A percentile compares a stretch with the other conserved stretches of the same genome.
Conservation (phyloP, 306 rosid species). For the Quercus berberidifolia region DNA sequence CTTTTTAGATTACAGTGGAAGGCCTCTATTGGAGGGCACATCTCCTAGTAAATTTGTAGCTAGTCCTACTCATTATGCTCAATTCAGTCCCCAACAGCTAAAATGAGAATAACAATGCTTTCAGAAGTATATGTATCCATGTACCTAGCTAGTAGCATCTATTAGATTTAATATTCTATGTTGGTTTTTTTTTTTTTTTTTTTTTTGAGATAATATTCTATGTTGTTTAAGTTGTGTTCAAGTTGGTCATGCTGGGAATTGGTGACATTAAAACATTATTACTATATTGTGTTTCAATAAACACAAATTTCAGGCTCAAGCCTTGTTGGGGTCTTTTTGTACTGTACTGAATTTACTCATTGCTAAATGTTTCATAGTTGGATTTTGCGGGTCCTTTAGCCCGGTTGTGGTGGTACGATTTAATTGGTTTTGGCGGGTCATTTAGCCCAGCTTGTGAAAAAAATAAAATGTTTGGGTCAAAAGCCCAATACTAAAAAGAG, state of each 20-base stretch:
- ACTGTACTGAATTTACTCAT: background rate
- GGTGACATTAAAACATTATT: background rate
- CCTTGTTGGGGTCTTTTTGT: background rate
- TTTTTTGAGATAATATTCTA: background rate
- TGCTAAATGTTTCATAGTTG: no score
- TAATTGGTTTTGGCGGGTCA: no score
- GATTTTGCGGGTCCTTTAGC: no score
- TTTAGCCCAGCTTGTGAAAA: no score
- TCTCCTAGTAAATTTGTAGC: constrained; percentile 32
- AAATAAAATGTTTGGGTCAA: no score
- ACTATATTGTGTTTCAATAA: background rate
- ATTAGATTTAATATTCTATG: background rate
- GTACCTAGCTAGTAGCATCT: background rate
- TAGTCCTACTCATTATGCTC: constrained; percentile 31
- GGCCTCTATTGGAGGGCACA: constrained; percentile 38
- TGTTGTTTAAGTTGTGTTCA: background rate
- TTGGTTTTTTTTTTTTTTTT: no score
- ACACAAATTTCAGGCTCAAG: background rate
- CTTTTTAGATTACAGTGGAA: constrained; percentile 13
- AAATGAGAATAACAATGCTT: constrained; percentile 33
- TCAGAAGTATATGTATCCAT: no score
- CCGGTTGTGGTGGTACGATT: no score
- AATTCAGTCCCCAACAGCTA: constrained; percentile 33
- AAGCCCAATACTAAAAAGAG: no score
- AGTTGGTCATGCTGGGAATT: background rate